Evolutionary conservation across 257 asterid genomes (phyloP).

Genomic region (Parsonsia alboflavescens): DNA sequence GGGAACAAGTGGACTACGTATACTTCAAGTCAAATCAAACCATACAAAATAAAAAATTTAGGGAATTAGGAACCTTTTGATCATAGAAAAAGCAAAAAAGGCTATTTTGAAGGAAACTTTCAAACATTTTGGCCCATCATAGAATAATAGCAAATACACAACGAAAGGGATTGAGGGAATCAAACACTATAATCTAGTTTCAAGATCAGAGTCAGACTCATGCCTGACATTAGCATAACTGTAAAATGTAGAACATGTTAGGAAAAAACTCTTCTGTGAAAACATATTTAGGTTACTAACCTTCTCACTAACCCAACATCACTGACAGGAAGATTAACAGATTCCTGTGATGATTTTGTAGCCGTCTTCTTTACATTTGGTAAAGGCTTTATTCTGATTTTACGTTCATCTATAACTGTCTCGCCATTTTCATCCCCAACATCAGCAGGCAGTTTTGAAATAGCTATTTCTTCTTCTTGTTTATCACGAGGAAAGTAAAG

Average conservation of each 20-base stretch:
- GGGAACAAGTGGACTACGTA: neutral
- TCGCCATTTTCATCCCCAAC: constrained; percentile 99
- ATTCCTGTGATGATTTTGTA: constrained; percentile 37
- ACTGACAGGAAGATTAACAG: constrained; percentile 53
- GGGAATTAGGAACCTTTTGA: neutral
- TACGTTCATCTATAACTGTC: constrained; percentile 81
- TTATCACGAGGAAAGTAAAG: constrained; percentile 94
- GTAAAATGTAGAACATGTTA: neutral
- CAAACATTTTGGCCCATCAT: neutral
- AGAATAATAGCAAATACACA: neutral
- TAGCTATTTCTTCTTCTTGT: constrained; percentile 77
- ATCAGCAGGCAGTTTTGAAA: constrained; percentile 88
- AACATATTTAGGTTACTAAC: constrained; percentile 33
- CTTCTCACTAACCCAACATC: constrained; percentile 57
- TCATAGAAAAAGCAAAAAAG: neutral
- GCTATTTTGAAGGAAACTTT: neutral
- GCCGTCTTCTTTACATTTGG: constrained; percentile 63
- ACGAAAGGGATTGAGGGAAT: neutral
- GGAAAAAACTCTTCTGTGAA: neutral
- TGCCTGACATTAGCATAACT: neutral
- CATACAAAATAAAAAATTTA: neutral
- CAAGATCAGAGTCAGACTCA: neutral
- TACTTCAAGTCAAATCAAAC: neutral
- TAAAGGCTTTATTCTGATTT: constrained; percentile 86
- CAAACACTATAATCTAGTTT: neutral